A percentile compares a stretch with the other conserved stretches of the same genome.
Conservation (phyloP, 352 stramenopile genomes). For the Phytophthora hibernalis region DNA sequence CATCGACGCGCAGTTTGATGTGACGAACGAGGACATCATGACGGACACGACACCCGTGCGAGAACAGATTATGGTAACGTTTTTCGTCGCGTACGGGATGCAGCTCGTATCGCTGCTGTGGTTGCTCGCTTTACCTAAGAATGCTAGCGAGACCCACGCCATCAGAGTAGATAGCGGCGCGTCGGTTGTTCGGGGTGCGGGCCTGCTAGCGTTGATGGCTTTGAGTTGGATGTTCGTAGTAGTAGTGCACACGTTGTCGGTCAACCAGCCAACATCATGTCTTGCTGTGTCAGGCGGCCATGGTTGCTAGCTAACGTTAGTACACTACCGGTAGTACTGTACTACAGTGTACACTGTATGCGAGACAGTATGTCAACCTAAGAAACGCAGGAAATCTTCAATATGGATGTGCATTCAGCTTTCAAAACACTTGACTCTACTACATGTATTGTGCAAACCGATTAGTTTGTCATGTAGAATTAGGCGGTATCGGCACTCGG, state of each 20-base stretch:
- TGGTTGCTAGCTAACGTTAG: too few relatives aligned
- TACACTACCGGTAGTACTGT: too few relatives aligned
- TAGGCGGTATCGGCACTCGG: too few relatives aligned
- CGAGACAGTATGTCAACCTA: not conserved
- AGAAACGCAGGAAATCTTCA: constrained; percentile 27
- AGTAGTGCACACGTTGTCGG: constrained; percentile 59
- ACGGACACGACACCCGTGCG: constrained; percentile 54
- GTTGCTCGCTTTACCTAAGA: constrained; percentile 60
- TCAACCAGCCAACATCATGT: constrained; percentile 59
- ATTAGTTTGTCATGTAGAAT: too few relatives aligned
- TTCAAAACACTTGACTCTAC: constrained; percentile 37
- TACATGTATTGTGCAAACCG: too few relatives aligned
- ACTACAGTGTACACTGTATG: too few relatives aligned
- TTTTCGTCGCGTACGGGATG: constrained; percentile 62
- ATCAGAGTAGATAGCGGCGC: constrained; percentile 35
- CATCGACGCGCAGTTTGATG: constrained; percentile 62
- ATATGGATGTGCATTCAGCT: constrained; percentile 36
- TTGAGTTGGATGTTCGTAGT: constrained; percentile 35
- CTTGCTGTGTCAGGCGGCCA: constrained; percentile 53
- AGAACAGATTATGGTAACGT: constrained; percentile 50
- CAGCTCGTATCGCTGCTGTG: constrained; percentile 57
- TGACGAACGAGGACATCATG: constrained; percentile 48
- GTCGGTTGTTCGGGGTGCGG: constrained; percentile 28
- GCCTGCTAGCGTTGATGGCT: constrained; percentile 32
- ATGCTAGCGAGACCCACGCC: constrained; percentile 34